Evolutionary conservation across 176 grass and related monocot species (phyloP), one percentile per base, ranked within the genome.

Genomic region (Dendrocalamus sinicus): DNA sequence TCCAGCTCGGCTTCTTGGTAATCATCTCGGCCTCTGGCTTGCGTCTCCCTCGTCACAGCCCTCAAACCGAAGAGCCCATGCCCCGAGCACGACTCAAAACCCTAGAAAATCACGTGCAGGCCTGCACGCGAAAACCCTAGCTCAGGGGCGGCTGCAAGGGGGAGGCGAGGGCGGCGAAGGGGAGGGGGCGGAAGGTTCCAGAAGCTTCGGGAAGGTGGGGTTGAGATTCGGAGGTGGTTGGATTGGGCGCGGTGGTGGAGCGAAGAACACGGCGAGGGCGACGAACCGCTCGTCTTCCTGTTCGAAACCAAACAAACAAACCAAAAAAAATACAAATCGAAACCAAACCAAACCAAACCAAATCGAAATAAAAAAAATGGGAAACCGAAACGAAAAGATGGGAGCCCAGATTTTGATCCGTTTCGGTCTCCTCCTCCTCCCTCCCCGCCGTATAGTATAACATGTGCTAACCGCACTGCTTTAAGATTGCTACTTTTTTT

Each of bases 1-100:
- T 87, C 93, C 93, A 96, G 85, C 45, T 87, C 37, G 93, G 96
- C 46, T 99, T 99, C 81, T 99, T 93, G 19, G 93, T 91, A 62
- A 99, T 95, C 96, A 99, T 99, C 70, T 84, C 78, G 40, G 59
- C 75, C 16, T 15, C 7, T 64, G 1, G 52, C 16, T 41, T 13
- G 45, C 52, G 5, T 17, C 1, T 1, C 22, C 50, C 14, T 22
- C 17, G 6, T 75, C 61, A 45, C 30, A 62, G 37, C 17, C 17
- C 6, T 39, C 67, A 79, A 46, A 76, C 17, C 61, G 3, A 73
- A 16, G 47, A 41, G 24, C 15, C 80, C 83, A 89, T 89, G 87
- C 73, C 30, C 43, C 32, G 20, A 78, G 20, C 52, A 43, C 23
- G 68, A 7, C 52, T 68, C 76, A 72, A 81, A 85, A 90, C 90